phyloP scores from a whole-genome alignment of 192 early-diverging fungal genomes.

The Backusella tuberculispora region DNA sequence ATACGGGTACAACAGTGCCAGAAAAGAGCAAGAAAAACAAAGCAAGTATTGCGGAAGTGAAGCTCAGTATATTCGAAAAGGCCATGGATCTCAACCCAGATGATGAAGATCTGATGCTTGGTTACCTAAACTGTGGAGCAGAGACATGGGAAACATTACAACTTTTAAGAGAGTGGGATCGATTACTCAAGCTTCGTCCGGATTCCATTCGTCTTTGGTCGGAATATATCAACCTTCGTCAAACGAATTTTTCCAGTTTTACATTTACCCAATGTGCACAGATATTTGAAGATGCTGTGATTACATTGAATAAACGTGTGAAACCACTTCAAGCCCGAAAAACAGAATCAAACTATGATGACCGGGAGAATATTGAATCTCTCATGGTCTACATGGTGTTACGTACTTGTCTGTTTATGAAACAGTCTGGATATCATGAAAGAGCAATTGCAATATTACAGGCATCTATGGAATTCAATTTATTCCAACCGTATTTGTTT shows the following conservation, averaged over 20 bases:
- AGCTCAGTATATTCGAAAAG: constrained; percentile 59
- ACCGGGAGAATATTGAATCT: constrained; percentile 45
- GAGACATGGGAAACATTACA: constrained; percentile 48
- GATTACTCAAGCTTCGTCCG: constrained; percentile 38
- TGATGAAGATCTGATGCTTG: constrained; percentile 43
- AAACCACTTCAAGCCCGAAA: background rate
- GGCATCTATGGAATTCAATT: constrained; percentile 53
- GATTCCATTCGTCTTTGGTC: constrained; percentile 56
- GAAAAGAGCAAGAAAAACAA: constrained; percentile 30
- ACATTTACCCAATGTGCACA: constrained; percentile 48
- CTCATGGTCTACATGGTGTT: constrained; percentile 57
- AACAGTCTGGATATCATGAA: constrained; percentile 59
- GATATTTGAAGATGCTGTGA: constrained; percentile 51
- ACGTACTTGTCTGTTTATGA: constrained; percentile 53
- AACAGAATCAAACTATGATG: constrained; percentile 7
- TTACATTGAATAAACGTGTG: background rate
- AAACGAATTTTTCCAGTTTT: constrained; percentile 58
- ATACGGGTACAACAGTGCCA: constrained; percentile 30
- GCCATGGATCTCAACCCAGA: constrained; percentile 55
- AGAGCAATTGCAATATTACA: constrained; percentile 53
- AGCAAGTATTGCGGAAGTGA: constrained; percentile 52
- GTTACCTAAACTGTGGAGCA: constrained; percentile 53
- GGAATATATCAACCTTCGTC: constrained; percentile 58
- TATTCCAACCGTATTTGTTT: constrained; percentile 42
- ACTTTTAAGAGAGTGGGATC: constrained; percentile 57